These are phyloP conservation scores for Pseudonitzschia multiseries DNA, from an alignment of 108 stramenopile genomes.

Conservation along the genomic window DNA sequence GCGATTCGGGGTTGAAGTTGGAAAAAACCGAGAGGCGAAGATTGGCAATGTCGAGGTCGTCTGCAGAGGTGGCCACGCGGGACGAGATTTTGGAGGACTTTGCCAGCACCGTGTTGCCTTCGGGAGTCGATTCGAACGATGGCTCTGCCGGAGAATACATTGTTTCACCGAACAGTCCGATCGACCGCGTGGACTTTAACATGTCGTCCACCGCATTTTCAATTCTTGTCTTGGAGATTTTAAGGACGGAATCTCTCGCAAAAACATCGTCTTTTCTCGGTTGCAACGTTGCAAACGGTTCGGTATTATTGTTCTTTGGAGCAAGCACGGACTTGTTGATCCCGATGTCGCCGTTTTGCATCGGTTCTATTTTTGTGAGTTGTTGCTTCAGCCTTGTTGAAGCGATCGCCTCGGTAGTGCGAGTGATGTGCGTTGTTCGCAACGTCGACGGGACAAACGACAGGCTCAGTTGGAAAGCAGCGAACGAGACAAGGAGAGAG, in stretches of 20 bases:
- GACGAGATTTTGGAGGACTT: constrained; percentile 21
- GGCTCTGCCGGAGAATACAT: neutral
- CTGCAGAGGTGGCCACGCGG: constrained; percentile 43
- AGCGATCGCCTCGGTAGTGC: neutral
- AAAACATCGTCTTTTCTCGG: neutral
- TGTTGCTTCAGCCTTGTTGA: neutral
- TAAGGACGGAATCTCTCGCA: neutral
- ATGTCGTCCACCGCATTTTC: constrained; percentile 24
- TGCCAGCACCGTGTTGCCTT: constrained; percentile 25
- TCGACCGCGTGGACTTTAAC: constrained; percentile 18
- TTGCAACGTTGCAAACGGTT: neutral
- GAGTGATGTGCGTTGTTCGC: neutral
- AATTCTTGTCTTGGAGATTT: constrained; percentile 4
- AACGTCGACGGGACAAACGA: neutral
- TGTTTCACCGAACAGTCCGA: constrained; percentile 24
- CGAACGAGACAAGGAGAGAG: neutral
- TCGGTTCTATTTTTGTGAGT: constrained; percentile 10
- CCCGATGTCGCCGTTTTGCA: neutral
- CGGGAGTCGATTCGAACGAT: constrained; percentile 2
- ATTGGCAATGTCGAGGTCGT: constrained; percentile 78
- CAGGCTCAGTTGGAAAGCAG: neutral
- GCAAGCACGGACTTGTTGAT: neutral
- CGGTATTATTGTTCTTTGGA: neutral
- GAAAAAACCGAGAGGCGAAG: constrained; percentile 82
- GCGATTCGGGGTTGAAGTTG: constrained; percentile 58